Percentiles rank a stretch among this genome's conserved stretches.
Evolutionary conservation across 2,329 filamentous ascomycete species (phyloP).

Genomic region (Aspergillus vadensis): DNA sequence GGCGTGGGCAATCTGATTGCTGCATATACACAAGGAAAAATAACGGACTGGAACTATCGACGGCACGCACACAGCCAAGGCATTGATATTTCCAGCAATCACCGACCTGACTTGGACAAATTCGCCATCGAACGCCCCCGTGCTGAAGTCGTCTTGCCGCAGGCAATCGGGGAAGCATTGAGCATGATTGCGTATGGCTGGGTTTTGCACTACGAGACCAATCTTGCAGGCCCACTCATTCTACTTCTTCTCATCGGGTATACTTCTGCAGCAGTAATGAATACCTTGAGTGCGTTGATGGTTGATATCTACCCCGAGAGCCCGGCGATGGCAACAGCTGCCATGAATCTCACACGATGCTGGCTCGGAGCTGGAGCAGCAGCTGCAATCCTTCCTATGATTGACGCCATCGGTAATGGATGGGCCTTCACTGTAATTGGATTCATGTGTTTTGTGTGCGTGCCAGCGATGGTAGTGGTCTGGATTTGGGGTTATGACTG

Average conservation of each 20-base stretch:
- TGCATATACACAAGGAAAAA: neutral
- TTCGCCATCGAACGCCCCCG: constrained; percentile 42
- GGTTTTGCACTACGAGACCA: constrained; percentile 33
- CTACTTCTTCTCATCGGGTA: constrained; percentile 39
- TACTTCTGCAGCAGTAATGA: constrained; percentile 38
- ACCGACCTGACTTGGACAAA: neutral
- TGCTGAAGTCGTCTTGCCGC: constrained; percentile 37
- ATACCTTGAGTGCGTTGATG: constrained; percentile 48
- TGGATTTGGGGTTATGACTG: neutral
- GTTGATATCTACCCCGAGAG: constrained; percentile 44
- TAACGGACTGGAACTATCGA: constrained; percentile 6
- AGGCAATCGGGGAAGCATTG: constrained; percentile 30
- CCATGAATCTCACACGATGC: constrained; percentile 46
- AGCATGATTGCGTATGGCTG: constrained; percentile 40
- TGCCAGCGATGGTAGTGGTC: neutral
- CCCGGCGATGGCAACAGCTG: constrained; percentile 43
- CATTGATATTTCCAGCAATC: neutral
- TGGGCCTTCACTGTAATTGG: constrained; percentile 47
- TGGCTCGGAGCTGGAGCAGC: constrained; percentile 42
- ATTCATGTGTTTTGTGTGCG: constrained; percentile 24
- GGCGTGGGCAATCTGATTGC: neutral
- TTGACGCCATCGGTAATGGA: constrained; percentile 40
- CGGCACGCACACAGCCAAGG: neutral
- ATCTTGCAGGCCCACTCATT: constrained; percentile 37
- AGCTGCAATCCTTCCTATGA: constrained; percentile 44